Base-by-base conservation (phyloP, 2,329 filamentous ascomycete species). In the Colletotrichum phormii region DNA sequence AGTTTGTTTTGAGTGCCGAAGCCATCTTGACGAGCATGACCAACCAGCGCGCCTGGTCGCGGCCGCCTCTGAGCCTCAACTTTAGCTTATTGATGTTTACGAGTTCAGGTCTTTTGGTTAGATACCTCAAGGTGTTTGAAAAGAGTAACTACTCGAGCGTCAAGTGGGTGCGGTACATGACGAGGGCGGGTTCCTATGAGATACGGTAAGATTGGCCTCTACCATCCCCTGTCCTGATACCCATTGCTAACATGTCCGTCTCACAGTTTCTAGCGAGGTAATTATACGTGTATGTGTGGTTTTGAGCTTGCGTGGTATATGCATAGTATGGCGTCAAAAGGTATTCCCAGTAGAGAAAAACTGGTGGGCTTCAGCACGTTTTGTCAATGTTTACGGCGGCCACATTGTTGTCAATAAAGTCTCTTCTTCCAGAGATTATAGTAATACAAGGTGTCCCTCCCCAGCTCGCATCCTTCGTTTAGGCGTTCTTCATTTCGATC, bases 111-210 rank as follows among this genome's bases (percentile, higher is more conserved):
- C 82, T 99, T 80, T 81, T 99, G 75, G 97, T 99, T 70, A 88
- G 97, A 62, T 99, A 99, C 82, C 85, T 99, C 71, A 99, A 99
- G 85, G 97, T 99, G 1, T 99, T 99, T 85, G 97, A 99, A 86
- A 99, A 99, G 91, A 97, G 91, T 83, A 98, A 98, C 83, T 99
- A 99, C 82, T 97, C 94, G 75, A 98, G 95, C 80, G 97, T 99
- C 61, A 99, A 99, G 84, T 99, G 97, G 97, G 97, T 99, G 78
- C 88, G 97, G 78, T 99, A 99, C 84, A 98, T 99, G 97, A 99
- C 97, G 22, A 91, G 96, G 76, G 97, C 96, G 18, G 97, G 97
- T 33, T 98, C 95, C 83, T 99, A 99, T 83, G 97, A 99, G 85
- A 98, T 99, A 81, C 89, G 95, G 92, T 97, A 76, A 78, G 84